A percentile compares a stretch with the other conserved stretches of the same genome.
Conservation (phyloP, 768 basidiomycete genomes). For the Roridomyces roridus region DNA sequence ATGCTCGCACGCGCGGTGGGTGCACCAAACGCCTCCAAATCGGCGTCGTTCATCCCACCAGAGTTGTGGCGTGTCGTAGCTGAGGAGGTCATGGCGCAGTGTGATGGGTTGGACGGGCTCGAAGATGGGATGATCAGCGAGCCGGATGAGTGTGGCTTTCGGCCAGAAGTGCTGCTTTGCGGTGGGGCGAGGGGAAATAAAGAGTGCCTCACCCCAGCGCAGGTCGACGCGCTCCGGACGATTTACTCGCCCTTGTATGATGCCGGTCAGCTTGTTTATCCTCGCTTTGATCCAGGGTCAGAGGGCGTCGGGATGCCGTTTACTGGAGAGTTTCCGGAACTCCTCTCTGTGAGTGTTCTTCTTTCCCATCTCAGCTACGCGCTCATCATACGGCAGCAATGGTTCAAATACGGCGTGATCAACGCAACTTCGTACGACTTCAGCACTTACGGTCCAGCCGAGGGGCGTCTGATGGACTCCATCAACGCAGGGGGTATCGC, state of each 20-base stretch:
- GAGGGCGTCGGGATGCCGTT: neutral
- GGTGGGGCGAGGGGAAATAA: neutral
- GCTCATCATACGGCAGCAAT: neutral
- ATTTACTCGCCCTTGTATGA: conserved; percentile 27
- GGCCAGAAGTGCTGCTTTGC: conserved; percentile 28
- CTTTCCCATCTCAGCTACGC: neutral
- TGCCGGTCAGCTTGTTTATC: conserved; percentile 18
- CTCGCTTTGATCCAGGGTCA: conserved; percentile 15
- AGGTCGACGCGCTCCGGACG: conserved; percentile 26
- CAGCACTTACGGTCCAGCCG: conserved; percentile 3
- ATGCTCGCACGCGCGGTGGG: conserved; percentile 11
- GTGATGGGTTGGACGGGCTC: conserved; percentile 27
- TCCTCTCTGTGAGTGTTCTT: neutral
- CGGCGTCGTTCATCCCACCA: conserved; percentile 20
- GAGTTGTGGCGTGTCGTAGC: conserved; percentile 23
- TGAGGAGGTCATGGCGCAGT: conserved; percentile 21
- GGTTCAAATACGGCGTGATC: conserved; percentile 16
- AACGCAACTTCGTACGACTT: conserved; percentile 6
- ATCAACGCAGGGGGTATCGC: conserved; percentile 5
- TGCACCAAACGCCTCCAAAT: neutral
- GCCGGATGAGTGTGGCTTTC: conserved; percentile 30
- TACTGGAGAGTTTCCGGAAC: conserved; percentile 1
- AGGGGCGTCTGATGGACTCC: neutral
- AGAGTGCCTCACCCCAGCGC: conserved; percentile 23
- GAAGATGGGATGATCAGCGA: conserved; percentile 29